Base-by-base conservation (phyloP, 139 green algal species). In the Picochlorum sp. region DNA sequence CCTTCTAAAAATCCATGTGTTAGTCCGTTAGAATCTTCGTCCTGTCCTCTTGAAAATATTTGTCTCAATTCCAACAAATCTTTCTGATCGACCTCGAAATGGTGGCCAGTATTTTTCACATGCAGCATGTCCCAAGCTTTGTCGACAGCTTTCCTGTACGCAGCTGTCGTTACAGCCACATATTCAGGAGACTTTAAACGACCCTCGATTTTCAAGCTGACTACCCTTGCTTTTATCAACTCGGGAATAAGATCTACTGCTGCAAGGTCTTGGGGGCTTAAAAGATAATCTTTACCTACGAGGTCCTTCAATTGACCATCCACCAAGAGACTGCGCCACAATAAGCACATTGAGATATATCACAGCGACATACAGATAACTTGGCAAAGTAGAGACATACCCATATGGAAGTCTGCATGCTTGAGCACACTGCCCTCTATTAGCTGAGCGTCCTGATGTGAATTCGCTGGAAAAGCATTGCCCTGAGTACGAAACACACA, bases 121-220 rank as follows among this genome's bases (percentile, higher is more conserved):
- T 55, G 49, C 4, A 20, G 24, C 18, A 61, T 59, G 14, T 69
- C 69, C 86, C 82, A 92, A 14, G 85, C 84, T 3, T 63, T 69
- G 52, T 94, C 86, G 20, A 92, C 76, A 9, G 85, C 85, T 0
- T 60, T 24, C 1, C 81, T 45, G 54, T 83, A 86, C 7, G 67
- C 57, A 25, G 20, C 16, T 2, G 83, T 89, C 0, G 84, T 90
- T n/a, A 82, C 45, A 1, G 79, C 78, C 10, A 92, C 84, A 65
- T 93, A 95, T 64, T 95, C 86, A 5, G 84, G 82, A 8, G 84
- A 82, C 65, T 94, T 94, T 24, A 94, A 76, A 5, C 86, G 69
- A 3, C 74, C 69, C 64, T 81, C 70, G 32, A 75, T 77, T 33
- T 76, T 95, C 51, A 95, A 81, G 72, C 79, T 90, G 20, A 39